Conservation (phyloP, 2,329 filamentous ascomycete genomes). For the Nigrograna mackinnonii region DNA sequence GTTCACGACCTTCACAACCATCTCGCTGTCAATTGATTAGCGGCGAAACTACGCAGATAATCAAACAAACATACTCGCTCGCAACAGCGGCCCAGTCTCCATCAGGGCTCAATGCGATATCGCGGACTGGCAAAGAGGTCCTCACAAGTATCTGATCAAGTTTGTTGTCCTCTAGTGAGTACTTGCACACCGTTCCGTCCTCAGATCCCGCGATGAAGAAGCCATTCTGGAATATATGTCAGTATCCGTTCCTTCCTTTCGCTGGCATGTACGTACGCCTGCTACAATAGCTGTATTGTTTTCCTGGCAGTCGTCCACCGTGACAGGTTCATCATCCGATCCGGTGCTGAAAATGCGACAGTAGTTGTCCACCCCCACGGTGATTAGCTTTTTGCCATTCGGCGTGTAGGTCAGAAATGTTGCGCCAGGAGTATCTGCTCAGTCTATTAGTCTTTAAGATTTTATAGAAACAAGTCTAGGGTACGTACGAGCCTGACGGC, state of each 20-base stretch:
- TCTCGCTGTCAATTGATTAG: slow-evolving; percentile 63
- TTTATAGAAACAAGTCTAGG: background rate
- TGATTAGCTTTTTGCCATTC: slow-evolving; percentile 83
- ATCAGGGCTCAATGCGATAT: slow-evolving; percentile 81
- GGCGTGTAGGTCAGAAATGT: slow-evolving; percentile 90
- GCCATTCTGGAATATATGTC: slow-evolving; percentile 59
- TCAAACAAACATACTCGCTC: slow-evolving; percentile 76
- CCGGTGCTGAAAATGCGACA: slow-evolving; percentile 91
- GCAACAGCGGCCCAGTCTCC: slow-evolving; percentile 88
- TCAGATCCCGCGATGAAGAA: slow-evolving; percentile 90
- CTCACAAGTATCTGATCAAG: slow-evolving; percentile 85
- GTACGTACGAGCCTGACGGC: slow-evolving; percentile 37
- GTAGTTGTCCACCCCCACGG: slow-evolving; percentile 90
- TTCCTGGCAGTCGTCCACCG: slow-evolving; percentile 89
- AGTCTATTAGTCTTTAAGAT: slow-evolving; percentile 11
- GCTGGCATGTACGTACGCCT: slow-evolving; percentile 50
- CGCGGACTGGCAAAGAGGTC: slow-evolving; percentile 82
- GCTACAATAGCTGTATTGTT: slow-evolving; percentile 80
- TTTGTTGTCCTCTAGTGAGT: slow-evolving; percentile 72
- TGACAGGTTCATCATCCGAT: slow-evolving; percentile 88
- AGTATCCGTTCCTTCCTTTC: slow-evolving; percentile 9
- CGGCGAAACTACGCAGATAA: no score
- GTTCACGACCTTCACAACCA: slow-evolving; percentile 87
- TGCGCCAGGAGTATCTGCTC: slow-evolving; percentile 75
- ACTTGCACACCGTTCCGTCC: slow-evolving; percentile 94